Conservation (phyloP, 2,329 filamentous ascomycete species). For the Lomentospora prolificans region DNA sequence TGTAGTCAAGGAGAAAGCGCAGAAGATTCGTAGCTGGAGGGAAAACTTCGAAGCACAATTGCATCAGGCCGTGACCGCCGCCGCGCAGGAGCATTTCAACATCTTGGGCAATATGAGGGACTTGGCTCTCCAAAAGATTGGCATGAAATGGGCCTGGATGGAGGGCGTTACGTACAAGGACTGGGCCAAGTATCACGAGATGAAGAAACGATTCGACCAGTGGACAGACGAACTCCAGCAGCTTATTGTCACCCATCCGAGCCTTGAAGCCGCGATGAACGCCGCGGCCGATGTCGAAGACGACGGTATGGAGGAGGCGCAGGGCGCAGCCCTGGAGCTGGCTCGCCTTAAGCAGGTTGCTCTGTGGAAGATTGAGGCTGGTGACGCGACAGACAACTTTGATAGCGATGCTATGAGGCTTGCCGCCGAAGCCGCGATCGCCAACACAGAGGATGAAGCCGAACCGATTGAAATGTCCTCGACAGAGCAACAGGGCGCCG, state of each 20-base stretch:
- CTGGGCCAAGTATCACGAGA: slow-evolving; percentile 87
- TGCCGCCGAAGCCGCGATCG: slow-evolving; percentile 36
- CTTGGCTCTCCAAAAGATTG: slow-evolving; percentile 80
- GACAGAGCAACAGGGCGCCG: slow-evolving; percentile 10
- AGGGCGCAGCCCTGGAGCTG: slow-evolving; percentile 71
- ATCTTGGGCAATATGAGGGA: slow-evolving; percentile 77
- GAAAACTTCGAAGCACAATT: slow-evolving; percentile 62
- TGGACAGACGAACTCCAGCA: slow-evolving; percentile 78
- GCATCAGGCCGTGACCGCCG: slow-evolving; percentile 55
- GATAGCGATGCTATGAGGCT: slow-evolving; percentile 54
- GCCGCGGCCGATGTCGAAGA: slow-evolving; percentile 63
- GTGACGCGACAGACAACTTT: slow-evolving; percentile 71
- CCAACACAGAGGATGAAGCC: slow-evolving; percentile 9
- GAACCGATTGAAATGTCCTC: not conserved
- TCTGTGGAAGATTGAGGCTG: slow-evolving; percentile 68
- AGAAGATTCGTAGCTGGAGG: slow-evolving; percentile 69
- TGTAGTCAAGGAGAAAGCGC: slow-evolving; percentile 66
- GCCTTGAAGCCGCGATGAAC: slow-evolving; percentile 57
- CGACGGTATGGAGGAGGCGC: slow-evolving; percentile 69
- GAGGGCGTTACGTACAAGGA: slow-evolving; percentile 94
- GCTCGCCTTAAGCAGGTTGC: slow-evolving; percentile 73
- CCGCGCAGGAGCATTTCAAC: slow-evolving; percentile 70
- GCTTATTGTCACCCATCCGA: slow-evolving; percentile 64
- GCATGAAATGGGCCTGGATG: slow-evolving; percentile 92
- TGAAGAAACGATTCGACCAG: slow-evolving; percentile 72